Evolutionary conservation across 2,329 filamentous ascomycete genomes (phyloP).

Genomic region (Aureobasidium leucospermi): DNA sequence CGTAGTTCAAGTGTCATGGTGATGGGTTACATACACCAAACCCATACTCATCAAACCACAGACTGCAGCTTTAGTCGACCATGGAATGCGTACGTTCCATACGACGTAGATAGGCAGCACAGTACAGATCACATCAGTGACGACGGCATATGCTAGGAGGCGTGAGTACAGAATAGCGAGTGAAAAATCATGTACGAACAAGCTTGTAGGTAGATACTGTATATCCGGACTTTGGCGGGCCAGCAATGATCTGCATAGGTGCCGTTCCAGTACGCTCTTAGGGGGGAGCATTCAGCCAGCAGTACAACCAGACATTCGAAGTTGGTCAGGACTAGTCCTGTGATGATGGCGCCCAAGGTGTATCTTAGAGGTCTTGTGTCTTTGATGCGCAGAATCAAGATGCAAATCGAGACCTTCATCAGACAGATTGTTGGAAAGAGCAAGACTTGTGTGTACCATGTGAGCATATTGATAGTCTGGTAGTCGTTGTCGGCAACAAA

Average conservation of each 20-base stretch:
- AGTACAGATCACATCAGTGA: conserved; percentile 23
- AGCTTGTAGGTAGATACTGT: conserved; percentile 24
- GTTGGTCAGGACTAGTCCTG: conserved; percentile 20
- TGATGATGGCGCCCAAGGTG: conserved; percentile 25
- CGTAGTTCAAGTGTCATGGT: background rate
- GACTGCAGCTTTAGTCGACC: conserved; percentile 21
- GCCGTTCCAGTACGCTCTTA: conserved; percentile 22
- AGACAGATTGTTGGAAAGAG: conserved; percentile 35
- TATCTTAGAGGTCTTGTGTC: conserved; percentile 13
- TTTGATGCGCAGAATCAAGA: conserved; percentile 38
- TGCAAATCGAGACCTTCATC: conserved; percentile 37
- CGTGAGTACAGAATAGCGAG: background rate
- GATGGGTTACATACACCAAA: conserved; percentile 12
- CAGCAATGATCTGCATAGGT: conserved; percentile 20
- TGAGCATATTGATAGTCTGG: conserved; percentile 29
- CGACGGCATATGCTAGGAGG: conserved; percentile 20
- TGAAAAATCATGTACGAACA: conserved; percentile 16
- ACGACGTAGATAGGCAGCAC: conserved; percentile 22
- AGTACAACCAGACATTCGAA: conserved; percentile 21
- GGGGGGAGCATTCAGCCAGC: conserved; percentile 22
- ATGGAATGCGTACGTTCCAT: conserved; percentile 21
- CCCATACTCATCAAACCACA: conserved; percentile 24
- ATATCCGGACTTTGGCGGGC: conserved; percentile 23
- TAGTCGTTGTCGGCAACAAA: conserved; percentile 30
- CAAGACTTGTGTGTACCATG: conserved; percentile 35